Evolutionary conservation across 352 stramenopile species (phyloP), one percentile per base, ranked within the genome.

Genomic region (Pythium brassicae): DNA sequence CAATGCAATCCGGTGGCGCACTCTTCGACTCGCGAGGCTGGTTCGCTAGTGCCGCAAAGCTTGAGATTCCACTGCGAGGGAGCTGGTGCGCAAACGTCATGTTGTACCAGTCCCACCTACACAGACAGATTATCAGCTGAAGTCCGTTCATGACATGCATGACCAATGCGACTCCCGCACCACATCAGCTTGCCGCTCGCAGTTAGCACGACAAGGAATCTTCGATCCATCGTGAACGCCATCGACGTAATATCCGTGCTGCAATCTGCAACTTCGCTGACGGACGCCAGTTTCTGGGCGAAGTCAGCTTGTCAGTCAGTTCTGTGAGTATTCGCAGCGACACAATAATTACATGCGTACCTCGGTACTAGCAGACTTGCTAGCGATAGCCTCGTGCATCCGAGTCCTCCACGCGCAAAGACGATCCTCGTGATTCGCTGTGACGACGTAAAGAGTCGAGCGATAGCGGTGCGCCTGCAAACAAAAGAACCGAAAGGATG

Each of bases 71-170:
- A 37, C 42, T 32, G 19, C 58, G 32, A 14, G 63, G 29, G 35
- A 60, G 35, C 20, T 68, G 59, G 25, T 59, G 58, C 20, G 66
- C 37, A 19, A 71, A 40, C 23, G 52, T 54, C 57, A 74, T 66
- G 12, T 59, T 61, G 26, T 60, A 51, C 68, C 66, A 79, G 25
- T 73, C 62, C 71, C 71, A 79, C 68, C 71, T 79, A 53, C 4
- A 25, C 19, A 34, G 4, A 35, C 47, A 23, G 12, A 55, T 43
- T 48, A 34, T 35, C 39, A 23, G n/a, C 7, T 22, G 19, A 22
- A 37, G 32, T 8, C 32, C 32, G 6, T 37, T 37, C 14, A 37
- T 11, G 32, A 11, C 32, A 37, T 37, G 1, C 2, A 37, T 45
- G 39, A 20, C n/a, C 39, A n/a, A 45, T 45, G 34, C 27, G 19